These are phyloP conservation scores for Somion occarium DNA, from an alignment of 1,284 basidiomycete species.

Conservation along the genomic window DNA sequence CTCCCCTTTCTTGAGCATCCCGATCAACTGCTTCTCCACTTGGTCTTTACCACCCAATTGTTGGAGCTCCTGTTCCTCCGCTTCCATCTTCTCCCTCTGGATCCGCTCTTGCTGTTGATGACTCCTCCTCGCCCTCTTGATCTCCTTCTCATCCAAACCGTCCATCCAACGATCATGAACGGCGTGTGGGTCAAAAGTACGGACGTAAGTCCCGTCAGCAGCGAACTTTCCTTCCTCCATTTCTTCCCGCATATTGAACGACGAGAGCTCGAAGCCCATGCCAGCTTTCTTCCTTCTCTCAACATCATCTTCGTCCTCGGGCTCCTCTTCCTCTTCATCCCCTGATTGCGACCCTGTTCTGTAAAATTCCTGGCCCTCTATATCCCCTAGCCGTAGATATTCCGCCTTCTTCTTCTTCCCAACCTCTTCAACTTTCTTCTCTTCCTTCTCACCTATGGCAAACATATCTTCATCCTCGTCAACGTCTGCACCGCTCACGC, in stretches of 20 bases:
- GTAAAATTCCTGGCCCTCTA: conserved; percentile 92
- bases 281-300: conserved; percentile 72
- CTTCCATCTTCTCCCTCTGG: conserved; percentile 64
- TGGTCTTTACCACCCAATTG: conserved; percentile 63
- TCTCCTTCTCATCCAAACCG: conserved; percentile 80
- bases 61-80: conserved; percentile 68
- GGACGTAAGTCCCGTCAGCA: conserved; percentile 71
- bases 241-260: conserved; percentile 99
- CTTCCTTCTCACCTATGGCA: conserved; percentile 56
- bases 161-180: conserved; percentile 96
- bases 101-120: conserved; percentile 67
- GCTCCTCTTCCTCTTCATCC: conserved; percentile 43
- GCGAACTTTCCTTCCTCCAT: conserved; percentile 97
- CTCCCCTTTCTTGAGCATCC: conserved; percentile 83
- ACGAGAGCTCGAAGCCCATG: conserved; percentile 91
- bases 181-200: conserved; percentile 63
- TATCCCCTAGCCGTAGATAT: conserved; percentile 85
- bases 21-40: conserved; percentile 66
- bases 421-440: conserved; percentile 39
- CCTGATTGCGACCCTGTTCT: conserved; percentile 37
- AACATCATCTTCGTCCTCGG: conserved; percentile 77
- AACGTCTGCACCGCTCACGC: conserved; percentile 33
- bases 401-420: conserved; percentile 63
- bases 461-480: conserved; percentile 87
- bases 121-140: conserved; percentile 73